A percentile compares a stretch with the other conserved stretches of the same genome.
Evolutionary conservation across 2,329 filamentous ascomycete genomes (phyloP).

Genomic region (Fusarium sp.): DNA sequence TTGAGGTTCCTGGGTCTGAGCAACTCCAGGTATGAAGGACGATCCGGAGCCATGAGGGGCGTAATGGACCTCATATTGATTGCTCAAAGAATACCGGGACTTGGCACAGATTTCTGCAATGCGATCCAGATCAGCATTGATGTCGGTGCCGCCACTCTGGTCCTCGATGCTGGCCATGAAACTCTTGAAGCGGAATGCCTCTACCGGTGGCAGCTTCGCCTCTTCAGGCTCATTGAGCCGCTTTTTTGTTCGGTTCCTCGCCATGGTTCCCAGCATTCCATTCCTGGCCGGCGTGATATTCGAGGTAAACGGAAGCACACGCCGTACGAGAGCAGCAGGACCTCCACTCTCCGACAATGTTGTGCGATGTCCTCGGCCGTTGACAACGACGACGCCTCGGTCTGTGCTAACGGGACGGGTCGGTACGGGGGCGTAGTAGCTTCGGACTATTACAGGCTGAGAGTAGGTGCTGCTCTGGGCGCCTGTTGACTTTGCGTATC

Average conservation of each 20-base stretch:
- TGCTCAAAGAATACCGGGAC: slow-evolving; percentile 73
- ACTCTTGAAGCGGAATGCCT: slow-evolving; percentile 73
- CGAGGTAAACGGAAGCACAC: slow-evolving; percentile 49
- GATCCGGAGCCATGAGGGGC: slow-evolving; percentile 70
- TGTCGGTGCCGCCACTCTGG: slow-evolving; percentile 56
- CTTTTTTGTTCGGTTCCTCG: slow-evolving; percentile 56
- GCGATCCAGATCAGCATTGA: slow-evolving; percentile 69
- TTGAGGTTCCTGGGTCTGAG: slow-evolving; percentile 47
- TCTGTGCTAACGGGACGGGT: slow-evolving; percentile 48
- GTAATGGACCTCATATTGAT: slow-evolving; percentile 75
- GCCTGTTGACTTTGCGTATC: slow-evolving; percentile 67
- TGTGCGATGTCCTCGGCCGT: slow-evolving; percentile 44
- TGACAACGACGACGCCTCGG: slow-evolving; percentile 46
- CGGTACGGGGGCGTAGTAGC: slow-evolving; percentile 64
- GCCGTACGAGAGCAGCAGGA: slow-evolving; percentile 45
- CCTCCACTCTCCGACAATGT: slow-evolving; percentile 44
- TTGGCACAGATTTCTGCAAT: slow-evolving; percentile 76
- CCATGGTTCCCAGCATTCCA: slow-evolving; percentile 58
- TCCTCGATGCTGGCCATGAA: slow-evolving; percentile 69
- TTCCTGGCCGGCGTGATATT: slow-evolving; percentile 49
- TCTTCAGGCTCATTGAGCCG: slow-evolving; percentile 46
- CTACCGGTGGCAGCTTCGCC: slow-evolving; percentile 68
- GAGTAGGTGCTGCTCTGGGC: slow-evolving; percentile 70
- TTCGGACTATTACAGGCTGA: slow-evolving; percentile 74
- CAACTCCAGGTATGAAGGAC: slow-evolving; percentile 54